Conservation (phyloP, 169 alveolate genomes). For the Toxoplasma gondii region DNA sequence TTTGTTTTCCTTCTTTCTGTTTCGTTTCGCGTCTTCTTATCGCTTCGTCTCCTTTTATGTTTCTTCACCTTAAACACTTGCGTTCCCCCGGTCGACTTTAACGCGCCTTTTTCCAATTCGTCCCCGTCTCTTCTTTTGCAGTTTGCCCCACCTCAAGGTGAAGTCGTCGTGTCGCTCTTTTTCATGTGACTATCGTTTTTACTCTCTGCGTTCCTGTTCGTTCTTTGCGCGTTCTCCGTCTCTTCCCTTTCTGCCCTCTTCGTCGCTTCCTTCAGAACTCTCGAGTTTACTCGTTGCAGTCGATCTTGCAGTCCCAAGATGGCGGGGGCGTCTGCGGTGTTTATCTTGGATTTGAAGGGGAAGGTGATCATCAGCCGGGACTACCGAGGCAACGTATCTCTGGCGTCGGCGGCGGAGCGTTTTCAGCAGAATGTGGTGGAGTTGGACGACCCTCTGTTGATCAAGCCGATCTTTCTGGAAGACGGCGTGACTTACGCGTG, state of each 20-base stretch:
- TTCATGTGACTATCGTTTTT: not conserved
- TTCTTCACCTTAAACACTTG: too few species aligned
- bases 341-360: slow-evolving; percentile 92
- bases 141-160: not conserved
- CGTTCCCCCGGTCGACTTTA: too few species aligned
- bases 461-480: slow-evolving; percentile 94
- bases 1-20: too few species aligned
- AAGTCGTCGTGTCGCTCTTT: not conserved
- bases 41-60: too few species aligned
- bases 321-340: slow-evolving; percentile 94
- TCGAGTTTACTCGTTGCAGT: not conserved
- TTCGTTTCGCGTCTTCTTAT: too few species aligned
- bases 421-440: slow-evolving; percentile 76
- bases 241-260: not conserved
- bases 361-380: slow-evolving; percentile 89
- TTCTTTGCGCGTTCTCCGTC: not conserved
- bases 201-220: not conserved
- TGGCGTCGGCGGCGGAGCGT: slow-evolving; percentile 66
- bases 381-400: slow-evolving; percentile 93
- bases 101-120: too few species aligned
- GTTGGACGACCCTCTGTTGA: slow-evolving; percentile 90
- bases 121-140: too few species aligned
- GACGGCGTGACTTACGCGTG: slow-evolving; percentile 96
- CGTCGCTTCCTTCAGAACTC: not conserved
- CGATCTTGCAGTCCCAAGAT: slow-evolving; percentile 46